Percentiles rank a stretch among this genome's conserved stretches.
phyloP scores from a whole-genome alignment of 2,329 filamentous ascomycete species.

The Aspergillus alliaceus region DNA sequence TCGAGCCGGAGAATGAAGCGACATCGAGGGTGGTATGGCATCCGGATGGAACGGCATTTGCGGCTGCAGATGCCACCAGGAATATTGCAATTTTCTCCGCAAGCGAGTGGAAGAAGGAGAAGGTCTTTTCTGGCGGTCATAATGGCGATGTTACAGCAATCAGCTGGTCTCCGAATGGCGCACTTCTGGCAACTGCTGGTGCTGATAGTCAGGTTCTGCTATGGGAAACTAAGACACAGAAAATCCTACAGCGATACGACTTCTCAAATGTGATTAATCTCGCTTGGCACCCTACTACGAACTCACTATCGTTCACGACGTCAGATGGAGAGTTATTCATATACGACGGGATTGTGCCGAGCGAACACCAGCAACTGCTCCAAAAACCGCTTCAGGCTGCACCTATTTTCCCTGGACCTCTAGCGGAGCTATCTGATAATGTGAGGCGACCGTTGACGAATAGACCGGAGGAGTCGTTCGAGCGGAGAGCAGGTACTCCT shows the following conservation, averaged over 20 bases:
- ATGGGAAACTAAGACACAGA: constrained; percentile 90
- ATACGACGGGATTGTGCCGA: constrained; percentile 60
- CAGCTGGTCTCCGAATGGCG: constrained; percentile 93
- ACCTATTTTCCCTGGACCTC: constrained; percentile 80
- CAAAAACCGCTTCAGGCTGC: constrained; percentile 66
- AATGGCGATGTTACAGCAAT: constrained; percentile 81
- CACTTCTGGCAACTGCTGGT: constrained; percentile 70
- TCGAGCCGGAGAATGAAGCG: constrained; percentile 75
- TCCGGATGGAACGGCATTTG: constrained; percentile 89
- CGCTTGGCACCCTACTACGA: constrained; percentile 86
- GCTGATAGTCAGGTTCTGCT: constrained; percentile 55
- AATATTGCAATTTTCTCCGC: constrained; percentile 87
- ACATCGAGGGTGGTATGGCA: constrained; percentile 83
- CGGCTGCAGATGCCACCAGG: constrained; percentile 75
- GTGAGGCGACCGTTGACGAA: constrained; percentile 57
- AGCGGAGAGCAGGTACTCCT: constrained; percentile 59
- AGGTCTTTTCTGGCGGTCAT: constrained; percentile 75
- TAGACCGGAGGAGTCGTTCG: constrained; percentile 54
- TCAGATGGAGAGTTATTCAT: constrained; percentile 93
- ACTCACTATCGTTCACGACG: constrained; percentile 87
- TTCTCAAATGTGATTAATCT: constrained; percentile 83
- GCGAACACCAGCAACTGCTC: constrained; percentile 50
- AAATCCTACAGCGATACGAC: constrained; percentile 72
- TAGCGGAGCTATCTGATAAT: constrained; percentile 69
- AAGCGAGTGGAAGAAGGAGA: constrained; percentile 85